Evolutionary conservation across 2,329 filamentous ascomycete genomes (phyloP), one percentile per base, ranked within the genome.

Genomic region (Trichoderma endophyticum): DNA sequence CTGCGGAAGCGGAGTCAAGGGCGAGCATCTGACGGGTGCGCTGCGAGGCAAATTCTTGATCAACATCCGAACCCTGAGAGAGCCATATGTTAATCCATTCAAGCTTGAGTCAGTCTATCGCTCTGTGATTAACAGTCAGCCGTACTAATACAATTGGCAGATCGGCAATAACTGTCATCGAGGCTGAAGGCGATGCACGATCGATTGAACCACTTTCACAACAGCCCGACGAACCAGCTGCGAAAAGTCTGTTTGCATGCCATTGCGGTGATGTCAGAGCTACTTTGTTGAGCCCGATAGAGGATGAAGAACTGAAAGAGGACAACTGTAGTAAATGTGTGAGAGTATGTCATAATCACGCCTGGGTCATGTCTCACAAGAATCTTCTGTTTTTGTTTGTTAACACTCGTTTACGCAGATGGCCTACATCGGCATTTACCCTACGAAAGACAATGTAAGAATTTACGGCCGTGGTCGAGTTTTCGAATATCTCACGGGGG

Each of bases 231-330:
- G 60, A 57, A 11, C 48, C 28, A 54, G 43, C 64, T 59, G 63
- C 73, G n/a, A 56, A 73, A 43, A 74, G 79, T 48, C 34, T 51
- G 1, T 76, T 75, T 30, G 75, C 76, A 18, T 81, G 79, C 54
- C 76, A 77, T 39, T 81, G 79, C 64, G 75, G 78, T 2, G 73
- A 71, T 1, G 74, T 80, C 3, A 68, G 68, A 36, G 71, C 75
- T 15, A 72, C 76, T 11, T 66, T 79, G 0, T 61, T 74, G 2
- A 73, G 56, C 5, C 61, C 71, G 80, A 59, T 86, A 79, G 71
- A 81, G 77, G 28, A 81, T 77, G 63, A 84, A 80, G 73, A 85
- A 81, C 71, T 85, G 78, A 75, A 82, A 79, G 71, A 84, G 80
- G 74, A 83, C 78, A 75, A 83, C 82, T 76, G 81, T 69, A 80